Evolutionary conservation across 495 filamentous ascomycete genomes (phyloP).

Genomic region (Aspergillus saccharolyticus): DNA sequence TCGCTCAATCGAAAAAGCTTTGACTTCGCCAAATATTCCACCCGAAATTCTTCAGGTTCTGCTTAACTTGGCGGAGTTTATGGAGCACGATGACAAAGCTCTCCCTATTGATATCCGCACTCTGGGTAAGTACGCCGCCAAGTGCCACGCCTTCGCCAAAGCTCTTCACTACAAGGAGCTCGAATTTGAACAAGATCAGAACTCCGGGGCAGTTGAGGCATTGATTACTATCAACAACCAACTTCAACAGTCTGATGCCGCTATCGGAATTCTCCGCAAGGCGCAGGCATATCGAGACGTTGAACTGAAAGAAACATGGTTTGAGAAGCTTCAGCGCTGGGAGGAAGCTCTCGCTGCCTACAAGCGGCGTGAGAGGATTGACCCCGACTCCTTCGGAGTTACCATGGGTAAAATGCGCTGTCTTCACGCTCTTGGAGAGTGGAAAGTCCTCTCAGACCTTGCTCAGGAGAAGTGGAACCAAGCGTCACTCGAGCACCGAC

Average conservation of each 20-base stretch:
- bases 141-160: conserved; percentile 96
- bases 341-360: conserved; percentile 95
- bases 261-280: conserved; percentile 92
- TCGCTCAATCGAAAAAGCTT: conserved; percentile 87
- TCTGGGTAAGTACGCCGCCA: conserved; percentile 84
- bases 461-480: conserved; percentile 91
- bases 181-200: conserved; percentile 96
- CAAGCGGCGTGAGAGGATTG: conserved; percentile 66
- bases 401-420: conserved; percentile 99
- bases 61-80: conserved; percentile 95
- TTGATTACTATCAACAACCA: conserved; percentile 98
- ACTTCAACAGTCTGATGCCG: conserved; percentile 93
- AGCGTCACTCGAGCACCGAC: conserved; percentile 75
- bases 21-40: conserved; percentile 87
- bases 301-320: conserved; percentile 95
- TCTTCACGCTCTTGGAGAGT: conserved; percentile 93
- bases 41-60: conserved; percentile 92
- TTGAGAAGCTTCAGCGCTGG: conserved; percentile 96
- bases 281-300: conserved; percentile 92
- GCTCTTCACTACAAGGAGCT: conserved; percentile 98
- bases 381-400: conserved; percentile 76
- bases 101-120: conserved; percentile 94
- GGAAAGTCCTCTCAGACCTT: conserved; percentile 83
- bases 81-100: conserved; percentile 99
- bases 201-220: conserved; percentile 90